Percentiles rank a stretch among this genome's conserved stretches.
Evolutionary conservation across 1,284 basidiomycete genomes (phyloP).

Genomic region (Fomitiporia mediterranea): DNA sequence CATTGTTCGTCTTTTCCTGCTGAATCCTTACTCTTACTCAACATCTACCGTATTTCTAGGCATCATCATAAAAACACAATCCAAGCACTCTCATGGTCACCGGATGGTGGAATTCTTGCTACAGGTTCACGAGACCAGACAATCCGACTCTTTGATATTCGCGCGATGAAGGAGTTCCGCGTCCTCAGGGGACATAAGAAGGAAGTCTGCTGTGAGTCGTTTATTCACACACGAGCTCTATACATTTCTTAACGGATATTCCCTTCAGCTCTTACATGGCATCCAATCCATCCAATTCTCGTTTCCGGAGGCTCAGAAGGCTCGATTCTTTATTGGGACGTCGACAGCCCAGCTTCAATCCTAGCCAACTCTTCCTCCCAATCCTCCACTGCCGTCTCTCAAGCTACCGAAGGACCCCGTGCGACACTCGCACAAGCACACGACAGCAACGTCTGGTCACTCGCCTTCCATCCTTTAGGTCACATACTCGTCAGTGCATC

Average conservation of each 20-base stretch:
- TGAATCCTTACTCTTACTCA: slow-evolving; percentile 4
- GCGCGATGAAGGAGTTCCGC: slow-evolving; percentile 93
- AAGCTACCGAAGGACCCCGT: slow-evolving; percentile 50
- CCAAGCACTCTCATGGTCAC: slow-evolving; percentile 89
- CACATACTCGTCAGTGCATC: slow-evolving; percentile 90
- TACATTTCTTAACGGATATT: neutral
- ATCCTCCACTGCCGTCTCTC: slow-evolving; percentile 31
- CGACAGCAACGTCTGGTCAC: slow-evolving; percentile 95
- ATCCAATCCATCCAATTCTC: slow-evolving; percentile 89
- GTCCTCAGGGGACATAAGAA: slow-evolving; percentile 93
- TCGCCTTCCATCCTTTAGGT: slow-evolving; percentile 94
- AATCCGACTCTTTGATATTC: slow-evolving; percentile 95
- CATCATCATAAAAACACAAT: slow-evolving; percentile 98
- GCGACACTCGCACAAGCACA: slow-evolving; percentile 88
- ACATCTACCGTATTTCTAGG: slow-evolving; percentile 59
- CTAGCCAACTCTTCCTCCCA: slow-evolving; percentile 27
- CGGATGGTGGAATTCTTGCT: slow-evolving; percentile 89
- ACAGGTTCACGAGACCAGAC: slow-evolving; percentile 93
- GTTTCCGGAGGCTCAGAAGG: slow-evolving; percentile 94
- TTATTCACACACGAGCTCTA: neutral
- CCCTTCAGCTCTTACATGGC: slow-evolving; percentile 84
- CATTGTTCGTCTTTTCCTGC: slow-evolving; percentile 42
- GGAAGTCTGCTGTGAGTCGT: slow-evolving; percentile 90
- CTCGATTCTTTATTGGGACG: slow-evolving; percentile 89
- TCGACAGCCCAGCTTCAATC: slow-evolving; percentile 49